Evolutionary conservation across 1,139 yeast species (phyloP), one percentile per base, ranked within the genome.

Genomic region (Arxiozyma slooffiae): DNA sequence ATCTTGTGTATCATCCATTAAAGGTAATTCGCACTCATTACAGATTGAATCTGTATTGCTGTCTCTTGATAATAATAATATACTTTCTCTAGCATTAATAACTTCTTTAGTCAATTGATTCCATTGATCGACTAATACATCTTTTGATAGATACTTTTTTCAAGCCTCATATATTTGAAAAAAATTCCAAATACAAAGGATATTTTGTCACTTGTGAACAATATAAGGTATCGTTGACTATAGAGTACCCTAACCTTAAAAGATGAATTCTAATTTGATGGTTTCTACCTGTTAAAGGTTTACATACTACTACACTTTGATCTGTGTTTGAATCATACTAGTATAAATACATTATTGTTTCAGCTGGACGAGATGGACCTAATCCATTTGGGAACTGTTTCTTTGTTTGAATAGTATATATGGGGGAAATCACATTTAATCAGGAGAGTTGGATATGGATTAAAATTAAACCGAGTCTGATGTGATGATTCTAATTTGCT

Each of bases 191-290:
- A 24, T 67, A 57, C 23, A 48, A 38, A 3, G 62, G 63, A 37
- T 60, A 64, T 47, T 50, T 57, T 1, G 62, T 57, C 41, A 49
- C 54, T 8, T 49, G 51, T 1, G 70, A 66, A 46, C 73, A 73
- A 63, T 85, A 85, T 17, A 81, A 64, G 8, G 75, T 76, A 62
- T 86, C 95, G 57, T 85, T 84, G 1, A 72, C 75, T 11, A 87
- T 86, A 0, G 95, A 90, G 56, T 64, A 71, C 0, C 88, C 87
- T 48, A 83, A 50, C 50, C 80, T 74, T 24, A 85, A 73, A 34
- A 85, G 66, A 67, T 85, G 95, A 7, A 85, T 82, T 49, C 95
- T 71, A 22, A 85, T 83, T 62, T 85, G 95, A 63, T 85, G 95
- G 57, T 85, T 83, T 58, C 85, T 74, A 0, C 95, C 95, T 0